These are phyloP conservation scores for Jamesozyma rosinii DNA, from an alignment of 805 yeast genomes.

Conservation along the genomic window DNA sequence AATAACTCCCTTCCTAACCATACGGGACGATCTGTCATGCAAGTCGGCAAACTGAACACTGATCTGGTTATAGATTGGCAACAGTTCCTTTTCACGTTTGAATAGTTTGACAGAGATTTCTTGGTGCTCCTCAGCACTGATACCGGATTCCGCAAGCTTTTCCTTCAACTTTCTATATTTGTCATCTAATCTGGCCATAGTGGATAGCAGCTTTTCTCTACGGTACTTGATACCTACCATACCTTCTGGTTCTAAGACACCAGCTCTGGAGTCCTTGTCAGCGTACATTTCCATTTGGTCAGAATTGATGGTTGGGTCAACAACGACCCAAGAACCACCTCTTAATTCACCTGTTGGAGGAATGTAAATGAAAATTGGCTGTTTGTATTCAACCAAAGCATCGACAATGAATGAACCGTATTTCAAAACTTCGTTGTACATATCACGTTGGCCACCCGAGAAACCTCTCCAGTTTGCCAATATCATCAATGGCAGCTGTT, in stretches of 20 bases:
- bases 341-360: conserved; percentile 98
- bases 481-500: conserved; percentile 92
- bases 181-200: conserved; percentile 84
- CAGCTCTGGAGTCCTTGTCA: conserved; percentile 89
- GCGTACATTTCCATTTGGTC: conserved; percentile 99
- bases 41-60: conserved; percentile 95
- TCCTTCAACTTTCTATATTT: conserved; percentile 60
- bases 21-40: conserved; percentile 95
- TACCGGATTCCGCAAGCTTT: conserved; percentile 43
- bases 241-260: conserved; percentile 98
- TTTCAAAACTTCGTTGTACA: conserved; percentile 96
- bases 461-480: conserved; percentile 99
- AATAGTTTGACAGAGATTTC: conserved; percentile 55
- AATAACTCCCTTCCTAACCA: conserved; percentile 90
- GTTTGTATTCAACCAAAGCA: conserved; percentile 90
- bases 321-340: conserved; percentile 99
- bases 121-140: conserved; percentile 58
- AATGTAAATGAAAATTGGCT: conserved; percentile 92
- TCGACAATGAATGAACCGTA: conserved; percentile 96
- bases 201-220: conserved; percentile 80
- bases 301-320: conserved; percentile 92
- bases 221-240: conserved; percentile 98
- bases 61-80: conserved; percentile 86
- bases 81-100: conserved; percentile 67
- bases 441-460: conserved; percentile 99